Evolutionary conservation across 2,329 filamentous ascomycete species (phyloP), one percentile per base, ranked within the genome.

Genomic region (Mariannaea sp.): DNA sequence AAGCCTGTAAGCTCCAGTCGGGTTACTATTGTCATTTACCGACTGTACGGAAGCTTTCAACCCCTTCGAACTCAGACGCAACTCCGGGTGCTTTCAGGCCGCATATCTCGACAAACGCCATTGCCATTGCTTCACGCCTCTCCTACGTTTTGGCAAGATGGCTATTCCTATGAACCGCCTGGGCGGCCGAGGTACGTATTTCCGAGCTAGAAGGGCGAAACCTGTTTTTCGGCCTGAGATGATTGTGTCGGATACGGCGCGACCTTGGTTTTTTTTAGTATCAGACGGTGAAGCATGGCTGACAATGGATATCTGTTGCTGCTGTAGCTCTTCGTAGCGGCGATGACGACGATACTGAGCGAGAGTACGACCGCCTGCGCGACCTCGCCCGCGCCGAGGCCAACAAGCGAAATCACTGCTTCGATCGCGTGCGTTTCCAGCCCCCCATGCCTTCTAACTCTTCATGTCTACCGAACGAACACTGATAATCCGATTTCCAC

Each of bases 291-390:
- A 45, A 27, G 35, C n/a, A 42, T 40, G 24, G 41, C 59, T 65
- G 44, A 62, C 56, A 20, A 30, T 52, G 35, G 26, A 14, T 42
- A 41, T 29, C 33, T 36, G 12, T 13, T n/a, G 38, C 33, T 36
- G 12, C 12, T n/a, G 38, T 69, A 92, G 90, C 88, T 73, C 90
- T 93, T 77, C 90, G 87, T 73, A 87, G 91, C 71, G 80, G 80
- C 54, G 79, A 86, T 62, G 84, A 83, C 68, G 77, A 77, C 62
- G 81, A 86, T 54, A 79, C 84, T 49, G 92, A 97, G 77, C 84
- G 81, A 63, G 92, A 97, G 76, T 97, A 97, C 74, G 92, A 97
- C 71, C 89, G 90, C 48, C 82, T 97, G 38, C 90, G 94, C 67
- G 86, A 88, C 63, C 81, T 92, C 14, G 94, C 93, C 14, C 86